Evolutionary conservation across 2,329 filamentous ascomycete genomes (phyloP), one percentile per base, ranked within the genome.

Genomic region (Anisogramma anomala): DNA sequence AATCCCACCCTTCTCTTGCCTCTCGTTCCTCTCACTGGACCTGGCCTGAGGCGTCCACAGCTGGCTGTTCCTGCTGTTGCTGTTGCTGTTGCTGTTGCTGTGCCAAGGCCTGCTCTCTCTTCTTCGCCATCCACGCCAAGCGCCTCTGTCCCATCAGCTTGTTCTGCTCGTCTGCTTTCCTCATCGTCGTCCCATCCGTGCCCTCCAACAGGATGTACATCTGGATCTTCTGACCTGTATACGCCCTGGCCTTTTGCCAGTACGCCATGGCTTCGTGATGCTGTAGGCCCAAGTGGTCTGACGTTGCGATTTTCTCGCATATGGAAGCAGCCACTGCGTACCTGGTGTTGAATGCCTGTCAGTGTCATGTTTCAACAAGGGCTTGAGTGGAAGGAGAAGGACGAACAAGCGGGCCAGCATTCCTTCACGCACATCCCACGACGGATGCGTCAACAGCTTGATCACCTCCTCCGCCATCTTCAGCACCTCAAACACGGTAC

Each of bases 391-490:
- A 28, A 2, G 25, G 19, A 14, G 3, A 4, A 2, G 10, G 19
- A 34, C 22, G 25, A 17, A 38, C 34, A 22, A 15, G 4, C 34
- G 28, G 15, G 30, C 31, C 14, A 40, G 22, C 4, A 26, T 14
- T 19, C 18, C 20, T 13, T 15, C 25, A 3, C 33, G 17, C 6
- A 41, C 18, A 10, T 40, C n/a, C 4, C 43, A 23, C 17, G 30
- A 22, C 10, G 40, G 43, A n/a, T 43, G 18, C 15, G 23, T 26
- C 14, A 46, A 23, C 15, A 46, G 20, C 1, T 17, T 5, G 17
- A 46, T 26, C 4, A 36, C 26, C 5, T 28, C 28, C 25, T 40
- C 35, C 7, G 19, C 39, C n/a, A 17, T 34, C 14, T 13, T 2
- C n/a, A 45, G 20, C 3, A 25, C 39, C 22, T 39, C 36, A 3